These are phyloP conservation scores for Phaeotremella skinneri DNA, from an alignment of 768 basidiomycete species.

Conservation along the genomic window DNA sequence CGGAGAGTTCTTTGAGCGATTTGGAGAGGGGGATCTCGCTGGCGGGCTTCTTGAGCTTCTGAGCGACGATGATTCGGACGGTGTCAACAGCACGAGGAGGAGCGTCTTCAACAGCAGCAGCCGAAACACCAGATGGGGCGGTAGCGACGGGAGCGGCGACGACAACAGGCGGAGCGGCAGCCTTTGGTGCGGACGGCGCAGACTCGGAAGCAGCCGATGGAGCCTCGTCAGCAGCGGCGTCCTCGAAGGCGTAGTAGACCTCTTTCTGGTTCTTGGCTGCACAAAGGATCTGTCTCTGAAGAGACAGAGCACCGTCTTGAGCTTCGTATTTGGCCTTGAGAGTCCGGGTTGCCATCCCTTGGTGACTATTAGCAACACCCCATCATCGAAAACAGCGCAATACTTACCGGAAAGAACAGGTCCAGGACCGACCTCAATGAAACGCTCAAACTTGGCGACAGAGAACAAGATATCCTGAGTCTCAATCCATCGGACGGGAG, in stretches of 20 bases:
- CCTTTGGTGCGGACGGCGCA: slow-evolving; percentile 52
- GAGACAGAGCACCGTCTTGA: slow-evolving; percentile 78
- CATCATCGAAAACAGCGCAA: slow-evolving; percentile 74
- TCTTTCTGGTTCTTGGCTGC: slow-evolving; percentile 94
- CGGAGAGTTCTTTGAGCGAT: slow-evolving; percentile 96
- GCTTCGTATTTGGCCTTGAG: slow-evolving; percentile 74
- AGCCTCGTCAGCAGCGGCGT: slow-evolving; percentile 61
- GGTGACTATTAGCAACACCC: not conserved
- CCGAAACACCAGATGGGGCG: slow-evolving; percentile 58
- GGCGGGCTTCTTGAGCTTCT: slow-evolving; percentile 95
- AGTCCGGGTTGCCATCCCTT: slow-evolving; percentile 42
- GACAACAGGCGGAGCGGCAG: slow-evolving; percentile 54
- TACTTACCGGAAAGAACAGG: slow-evolving; percentile 97
- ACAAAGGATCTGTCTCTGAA: slow-evolving; percentile 77
- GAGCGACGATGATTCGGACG: slow-evolving; percentile 81
- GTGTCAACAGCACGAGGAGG: slow-evolving; percentile 90
- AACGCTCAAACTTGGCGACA: slow-evolving; percentile 79
- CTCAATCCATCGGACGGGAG: slow-evolving; percentile 98
- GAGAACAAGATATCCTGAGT: slow-evolving; percentile 93
- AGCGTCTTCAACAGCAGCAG: slow-evolving; percentile 76
- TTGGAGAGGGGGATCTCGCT: slow-evolving; percentile 86
- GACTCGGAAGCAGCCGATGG: slow-evolving; percentile 46
- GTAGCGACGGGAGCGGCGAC: slow-evolving; percentile 54
- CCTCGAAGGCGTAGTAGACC: slow-evolving; percentile 97
- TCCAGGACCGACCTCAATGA: slow-evolving; percentile 94